These are phyloP conservation scores for Lantana camara DNA, from an alignment of 257 asterid species.

Conservation along the genomic window DNA sequence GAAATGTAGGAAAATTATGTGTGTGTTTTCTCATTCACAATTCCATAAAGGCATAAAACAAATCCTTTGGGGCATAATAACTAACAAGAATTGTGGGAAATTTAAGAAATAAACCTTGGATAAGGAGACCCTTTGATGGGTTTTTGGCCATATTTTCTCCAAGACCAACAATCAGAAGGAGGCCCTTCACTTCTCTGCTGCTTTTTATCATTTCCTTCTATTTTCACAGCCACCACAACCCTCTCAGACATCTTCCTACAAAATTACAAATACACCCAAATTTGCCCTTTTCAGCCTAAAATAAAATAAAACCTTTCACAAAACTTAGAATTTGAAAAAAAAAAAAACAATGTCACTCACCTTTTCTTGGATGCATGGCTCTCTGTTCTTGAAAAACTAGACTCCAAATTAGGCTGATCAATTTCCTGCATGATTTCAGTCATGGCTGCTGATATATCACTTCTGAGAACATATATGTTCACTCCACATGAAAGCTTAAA, in stretches of 20 bases:
- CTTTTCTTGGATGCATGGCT: slow-evolving; percentile 57
- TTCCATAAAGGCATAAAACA: neutral
- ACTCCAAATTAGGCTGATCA: slow-evolving; percentile 25
- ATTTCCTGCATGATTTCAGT: slow-evolving; percentile 33
- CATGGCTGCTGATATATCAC: neutral
- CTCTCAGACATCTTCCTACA: slow-evolving; percentile 57
- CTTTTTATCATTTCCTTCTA: slow-evolving; percentile 43
- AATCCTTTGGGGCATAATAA: no score
- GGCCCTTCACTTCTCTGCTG: slow-evolving; percentile 60
- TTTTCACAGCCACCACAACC: slow-evolving; percentile 58
- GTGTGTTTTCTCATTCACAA: neutral
- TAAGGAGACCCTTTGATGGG: slow-evolving; percentile 79
- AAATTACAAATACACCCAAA: slow-evolving; percentile 12
- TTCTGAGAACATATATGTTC: neutral
- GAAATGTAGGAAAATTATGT: neutral
- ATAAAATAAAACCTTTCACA: neutral
- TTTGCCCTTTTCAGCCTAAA: neutral
- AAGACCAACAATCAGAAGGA: slow-evolving; percentile 71
- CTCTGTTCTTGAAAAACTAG: slow-evolving; percentile 32
- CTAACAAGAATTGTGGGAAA: no score
- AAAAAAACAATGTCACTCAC: slow-evolving; percentile 32
- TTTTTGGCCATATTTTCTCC: slow-evolving; percentile 84
- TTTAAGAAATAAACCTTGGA: slow-evolving; percentile 70
- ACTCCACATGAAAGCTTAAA: slow-evolving; percentile 5
- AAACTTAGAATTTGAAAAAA: neutral